These are phyloP conservation scores for Chlamydomonas sp. DNA, from an alignment of 139 green algal species.

Conservation along the genomic window DNA sequence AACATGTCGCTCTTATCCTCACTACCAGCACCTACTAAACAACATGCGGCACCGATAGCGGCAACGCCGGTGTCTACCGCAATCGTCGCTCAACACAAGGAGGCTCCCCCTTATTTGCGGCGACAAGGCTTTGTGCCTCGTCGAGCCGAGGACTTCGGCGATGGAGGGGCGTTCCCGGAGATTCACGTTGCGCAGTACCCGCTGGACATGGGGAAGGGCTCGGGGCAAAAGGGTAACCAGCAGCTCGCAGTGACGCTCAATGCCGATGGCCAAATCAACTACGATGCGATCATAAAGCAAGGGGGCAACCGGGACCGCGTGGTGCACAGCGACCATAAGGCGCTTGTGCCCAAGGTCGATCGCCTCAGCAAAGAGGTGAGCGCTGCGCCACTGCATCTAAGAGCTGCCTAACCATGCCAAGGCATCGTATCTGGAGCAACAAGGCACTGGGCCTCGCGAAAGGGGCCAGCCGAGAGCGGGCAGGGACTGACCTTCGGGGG, in stretches of 20 bases:
- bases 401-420: too few species aligned
- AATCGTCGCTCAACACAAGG: conserved; percentile 32
- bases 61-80: not conserved
- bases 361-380: conserved; percentile 67
- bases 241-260: conserved; percentile 86
- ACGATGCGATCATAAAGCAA: conserved; percentile 89
- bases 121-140: conserved; percentile 81
- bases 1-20: conserved; percentile 33
- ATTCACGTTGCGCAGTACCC: conserved; percentile 94
- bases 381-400: too few species aligned
- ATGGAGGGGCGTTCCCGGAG: conserved; percentile 93
- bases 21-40: conserved; percentile 27
- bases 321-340: conserved; percentile 78
- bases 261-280: conserved; percentile 83
- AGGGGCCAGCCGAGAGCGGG: too few species aligned
- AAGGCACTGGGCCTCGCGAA: too few species aligned
- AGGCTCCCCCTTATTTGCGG: conserved; percentile 79
- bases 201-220: conserved; percentile 86
- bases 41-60: conserved; percentile 30
- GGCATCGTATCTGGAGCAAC: too few species aligned
- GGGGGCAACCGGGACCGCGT: conserved; percentile 78
- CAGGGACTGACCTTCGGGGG: too few species aligned
- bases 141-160: conserved; percentile 85
- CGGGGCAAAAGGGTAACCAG: conserved; percentile 40
- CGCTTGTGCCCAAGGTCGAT: conserved; percentile 91